These are phyloP conservation scores for Ulmus americana DNA, from an alignment of 331 rosid genomes.

Conservation along the genomic window DNA sequence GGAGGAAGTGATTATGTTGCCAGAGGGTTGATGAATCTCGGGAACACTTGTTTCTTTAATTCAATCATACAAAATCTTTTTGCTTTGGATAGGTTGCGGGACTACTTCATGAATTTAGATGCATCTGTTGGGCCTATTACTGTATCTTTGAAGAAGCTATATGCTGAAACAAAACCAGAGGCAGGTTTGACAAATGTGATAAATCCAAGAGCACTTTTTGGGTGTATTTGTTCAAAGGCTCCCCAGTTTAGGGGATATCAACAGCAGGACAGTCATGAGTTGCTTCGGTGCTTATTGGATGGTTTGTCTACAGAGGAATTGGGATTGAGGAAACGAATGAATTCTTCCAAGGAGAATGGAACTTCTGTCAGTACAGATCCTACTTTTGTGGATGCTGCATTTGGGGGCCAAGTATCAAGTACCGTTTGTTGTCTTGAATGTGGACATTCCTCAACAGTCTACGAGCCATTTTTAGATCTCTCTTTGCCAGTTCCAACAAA, in stretches of 20 bases:
- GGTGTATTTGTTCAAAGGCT: conserved; percentile 66
- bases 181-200: conserved; percentile 48
- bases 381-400: conserved; percentile 66
- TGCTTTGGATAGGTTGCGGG: conserved; percentile 62
- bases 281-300: conserved; percentile 78
- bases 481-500: conserved; percentile 88
- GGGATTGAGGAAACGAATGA: conserved; percentile 45
- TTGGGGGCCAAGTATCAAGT: conserved; percentile 89
- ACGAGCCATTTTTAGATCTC: conserved; percentile 85
- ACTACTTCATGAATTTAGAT: conserved; percentile 45
- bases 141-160: conserved; percentile 67
- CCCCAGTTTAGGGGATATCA: conserved; percentile 88
- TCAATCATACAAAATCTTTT: conserved; percentile 80
- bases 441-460: conserved; percentile 76
- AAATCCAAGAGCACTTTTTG: conserved; percentile 78
- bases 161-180: conserved; percentile 53
- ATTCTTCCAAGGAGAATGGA: conserved; percentile 38
- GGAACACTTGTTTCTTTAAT: conserved; percentile 94
- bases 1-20: conserved; percentile 53
- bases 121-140: conserved; percentile 58
- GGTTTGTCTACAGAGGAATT: conserved; percentile 70
- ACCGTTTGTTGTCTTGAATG: conserved; percentile 74
- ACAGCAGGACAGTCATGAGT: conserved; percentile 95
- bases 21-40: conserved; percentile 77
- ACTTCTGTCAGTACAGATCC: conserved; percentile 33